Conservation (phyloP, 2,329 filamentous ascomycete species). For the Penicillium sp. region DNA sequence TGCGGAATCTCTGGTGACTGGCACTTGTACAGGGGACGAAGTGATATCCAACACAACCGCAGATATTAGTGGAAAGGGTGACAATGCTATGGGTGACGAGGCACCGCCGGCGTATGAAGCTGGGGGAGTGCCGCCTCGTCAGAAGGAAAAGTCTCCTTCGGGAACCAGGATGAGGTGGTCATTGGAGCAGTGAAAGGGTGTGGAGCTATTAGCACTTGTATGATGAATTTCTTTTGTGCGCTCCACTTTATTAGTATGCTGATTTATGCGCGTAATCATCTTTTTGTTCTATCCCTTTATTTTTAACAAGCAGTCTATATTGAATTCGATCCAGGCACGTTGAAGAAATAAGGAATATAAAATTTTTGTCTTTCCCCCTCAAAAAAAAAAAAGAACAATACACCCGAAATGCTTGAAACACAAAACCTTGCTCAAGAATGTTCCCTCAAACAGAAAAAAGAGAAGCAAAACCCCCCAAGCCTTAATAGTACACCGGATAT, state of each 20-base stretch:
- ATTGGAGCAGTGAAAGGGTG: not conserved
- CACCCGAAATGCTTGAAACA: not conserved
- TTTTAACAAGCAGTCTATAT: no score
- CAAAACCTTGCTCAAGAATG: no score
- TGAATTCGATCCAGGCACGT: no score
- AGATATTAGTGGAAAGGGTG: not conserved
- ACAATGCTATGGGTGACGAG: constrained; percentile 3
- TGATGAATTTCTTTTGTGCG: no score
- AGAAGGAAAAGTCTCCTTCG: constrained; percentile 11
- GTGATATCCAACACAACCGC: not conserved
- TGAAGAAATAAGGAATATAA: no score
- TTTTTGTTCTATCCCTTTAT: no score
- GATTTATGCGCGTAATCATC: no score
- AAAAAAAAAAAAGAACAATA: not conserved
- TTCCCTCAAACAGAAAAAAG: no score
- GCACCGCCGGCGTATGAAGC: constrained; percentile 13
- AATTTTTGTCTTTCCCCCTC: no score
- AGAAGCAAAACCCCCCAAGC: no score
- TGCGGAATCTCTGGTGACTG: not conserved
- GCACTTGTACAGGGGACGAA: not conserved
- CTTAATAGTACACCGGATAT: no score
- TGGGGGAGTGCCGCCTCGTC: not conserved
- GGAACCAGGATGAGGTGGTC: constrained; percentile 3
- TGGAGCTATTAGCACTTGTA: not conserved
- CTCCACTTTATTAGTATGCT: no score